A percentile compares a stretch with the other conserved stretches of the same genome.
Evolutionary conservation across 2,329 filamentous ascomycete species (phyloP).

Genomic region (Berkeleyomyces rouxiae): DNA sequence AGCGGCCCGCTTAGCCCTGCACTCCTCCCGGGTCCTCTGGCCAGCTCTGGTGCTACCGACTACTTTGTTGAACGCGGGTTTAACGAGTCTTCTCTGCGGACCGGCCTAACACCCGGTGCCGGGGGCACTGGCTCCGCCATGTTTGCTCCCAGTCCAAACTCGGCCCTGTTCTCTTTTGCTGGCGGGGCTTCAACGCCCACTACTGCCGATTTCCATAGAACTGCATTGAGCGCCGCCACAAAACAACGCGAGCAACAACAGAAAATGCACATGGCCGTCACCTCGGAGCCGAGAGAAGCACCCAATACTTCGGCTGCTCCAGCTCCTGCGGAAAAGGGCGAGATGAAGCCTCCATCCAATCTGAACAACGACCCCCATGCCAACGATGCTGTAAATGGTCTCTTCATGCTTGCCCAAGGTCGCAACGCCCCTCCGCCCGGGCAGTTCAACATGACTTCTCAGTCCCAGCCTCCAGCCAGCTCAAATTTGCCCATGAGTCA

Average conservation of each 20-base stretch:
- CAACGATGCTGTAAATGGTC: conserved; percentile 85
- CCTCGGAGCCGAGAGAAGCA: conserved; percentile 9
- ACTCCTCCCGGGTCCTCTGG: conserved; percentile 85
- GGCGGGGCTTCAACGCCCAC: conserved; percentile 74
- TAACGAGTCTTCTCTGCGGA: conserved; percentile 87
- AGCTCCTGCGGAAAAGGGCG: conserved; percentile 39
- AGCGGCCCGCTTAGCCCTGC: conserved; percentile 90
- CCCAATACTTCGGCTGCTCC: conserved; percentile 11
- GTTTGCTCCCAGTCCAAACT: conserved; percentile 85
- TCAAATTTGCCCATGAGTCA: not conserved
- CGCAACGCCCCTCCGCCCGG: conserved; percentile 34
- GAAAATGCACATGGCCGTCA: conserved; percentile 17
- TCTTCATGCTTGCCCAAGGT: conserved; percentile 68
- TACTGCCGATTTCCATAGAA: conserved; percentile 87
- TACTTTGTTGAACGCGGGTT: conserved; percentile 84
- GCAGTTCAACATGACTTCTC: not conserved
- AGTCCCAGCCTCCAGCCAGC: not conserved
- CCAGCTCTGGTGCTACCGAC: conserved; percentile 60
- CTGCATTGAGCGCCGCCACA: conserved; percentile 64
- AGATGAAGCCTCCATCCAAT: conserved; percentile 18
- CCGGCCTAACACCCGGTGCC: conserved; percentile 82
- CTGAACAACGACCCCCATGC: conserved; percentile 63
- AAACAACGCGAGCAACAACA: conserved; percentile 35
- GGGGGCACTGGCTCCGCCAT: conserved; percentile 60
- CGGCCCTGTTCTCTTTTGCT: conserved; percentile 55